phyloP scores from a whole-genome alignment of 768 basidiomycete genomes.

The Mycena epipterygia region DNA sequence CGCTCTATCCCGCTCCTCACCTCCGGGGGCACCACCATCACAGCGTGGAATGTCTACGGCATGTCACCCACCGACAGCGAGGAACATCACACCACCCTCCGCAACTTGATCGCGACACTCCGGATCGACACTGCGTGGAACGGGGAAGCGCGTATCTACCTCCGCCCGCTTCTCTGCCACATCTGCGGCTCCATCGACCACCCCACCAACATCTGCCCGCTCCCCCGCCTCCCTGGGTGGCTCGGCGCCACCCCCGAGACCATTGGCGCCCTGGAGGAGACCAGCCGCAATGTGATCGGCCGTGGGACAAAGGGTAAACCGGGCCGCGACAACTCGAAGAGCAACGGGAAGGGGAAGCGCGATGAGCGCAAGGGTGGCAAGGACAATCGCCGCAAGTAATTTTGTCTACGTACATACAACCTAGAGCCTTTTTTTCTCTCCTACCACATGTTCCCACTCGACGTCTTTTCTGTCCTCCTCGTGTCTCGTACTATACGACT shows the following conservation, averaged over 20 bases:
- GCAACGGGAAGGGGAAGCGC: not conserved
- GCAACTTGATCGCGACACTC: not conserved
- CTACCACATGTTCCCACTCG: not conserved
- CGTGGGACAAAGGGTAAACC: too few species aligned
- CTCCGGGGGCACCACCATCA: not conserved
- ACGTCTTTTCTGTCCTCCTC: too few species aligned
- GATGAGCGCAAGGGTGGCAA: not conserved
- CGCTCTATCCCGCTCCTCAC: not conserved
- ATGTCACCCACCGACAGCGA: not conserved
- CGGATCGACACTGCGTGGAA: not conserved
- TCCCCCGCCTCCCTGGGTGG: not conserved
- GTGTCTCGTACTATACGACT: too few species aligned
- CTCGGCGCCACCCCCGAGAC: slow-evolving; percentile 20
- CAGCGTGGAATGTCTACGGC: slow-evolving; percentile 8
- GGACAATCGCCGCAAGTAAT: not conserved
- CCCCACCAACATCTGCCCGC: slow-evolving; percentile 9
- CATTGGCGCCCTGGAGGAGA: not conserved
- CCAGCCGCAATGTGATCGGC: not conserved
- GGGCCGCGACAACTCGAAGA: not conserved
- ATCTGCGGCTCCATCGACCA: slow-evolving; percentile 17
- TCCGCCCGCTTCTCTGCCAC: not conserved
- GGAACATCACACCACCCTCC: not conserved
- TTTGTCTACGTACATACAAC: not conserved
- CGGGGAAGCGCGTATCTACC: not conserved
- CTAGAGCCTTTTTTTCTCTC: not conserved